Evolutionary conservation across 2,329 filamentous ascomycete species (phyloP), one percentile per base, ranked within the genome.

Genomic region (Escovopsis sp.): DNA sequence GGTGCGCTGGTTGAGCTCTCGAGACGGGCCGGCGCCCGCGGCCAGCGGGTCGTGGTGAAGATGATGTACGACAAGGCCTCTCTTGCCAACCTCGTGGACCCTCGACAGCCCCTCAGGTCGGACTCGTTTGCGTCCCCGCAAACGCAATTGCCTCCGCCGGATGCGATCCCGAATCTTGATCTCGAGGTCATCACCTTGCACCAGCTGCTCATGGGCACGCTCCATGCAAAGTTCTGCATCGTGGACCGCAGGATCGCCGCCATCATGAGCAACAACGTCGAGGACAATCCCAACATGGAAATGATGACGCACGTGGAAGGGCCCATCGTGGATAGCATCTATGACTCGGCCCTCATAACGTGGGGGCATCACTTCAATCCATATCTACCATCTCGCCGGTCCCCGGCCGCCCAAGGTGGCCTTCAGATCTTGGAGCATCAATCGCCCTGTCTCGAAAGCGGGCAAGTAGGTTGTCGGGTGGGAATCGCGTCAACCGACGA

Each of bases 301-400:
- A 87, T 89, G 83, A 78, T 85, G 72, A 68, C 74, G 3, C 81
- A 84, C 42, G 55, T 86, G 0, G 81, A 88, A 59, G 84, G 84
- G 0, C 74, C 81, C 0, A 82, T 88, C 43, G 82, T 88, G 0
- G 80, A 87, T 50, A 75, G 76, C 1, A 59, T 88, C 20, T 87
- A 85, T 53, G 84, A 89, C 47, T 78, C 79, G 47, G 79, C 80
- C 1, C 56, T 87, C 33, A 68, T 87, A 7, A 81, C 78, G 0
- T 89, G 83, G 83, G 67, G 79, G 47, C 77, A 76, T 45, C 59
- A 62, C 1, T 53, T 85, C 1, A 41, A 43, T 7, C 50, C 50
- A 2, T 30, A 41, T 5, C 47, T 47, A 0, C 47, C 53, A 0
- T 43, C 40, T 2, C 39, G 34, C 1, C 16, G 45, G 10, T 32